These are phyloP conservation scores for Centaurea solstitialis DNA, from an alignment of 129 eudicot species.

Conservation along the genomic window DNA sequence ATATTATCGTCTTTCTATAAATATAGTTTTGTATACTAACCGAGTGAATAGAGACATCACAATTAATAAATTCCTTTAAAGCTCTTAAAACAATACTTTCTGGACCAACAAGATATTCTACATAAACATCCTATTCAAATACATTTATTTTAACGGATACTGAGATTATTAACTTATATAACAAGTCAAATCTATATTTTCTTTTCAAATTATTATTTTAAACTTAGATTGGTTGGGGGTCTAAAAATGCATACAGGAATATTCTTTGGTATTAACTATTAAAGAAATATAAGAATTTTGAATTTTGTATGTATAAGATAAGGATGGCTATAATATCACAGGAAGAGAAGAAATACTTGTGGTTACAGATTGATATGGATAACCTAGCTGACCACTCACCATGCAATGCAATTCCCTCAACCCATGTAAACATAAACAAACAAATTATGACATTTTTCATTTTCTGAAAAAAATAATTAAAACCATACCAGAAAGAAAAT, in stretches of 20 bases:
- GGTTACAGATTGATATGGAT: conserved; percentile 35
- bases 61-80: background rate
- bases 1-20: no score
- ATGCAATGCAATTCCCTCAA: conserved; percentile 44
- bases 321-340: conserved; percentile 27
- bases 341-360: conserved; percentile 19
- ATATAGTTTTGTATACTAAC: no score
- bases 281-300: background rate
- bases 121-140: background rate
- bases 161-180: background rate
- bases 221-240: background rate
- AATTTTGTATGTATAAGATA: conserved; percentile 17
- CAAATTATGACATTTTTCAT: background rate
- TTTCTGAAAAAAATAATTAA: background rate
- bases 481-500: conserved; percentile 13
- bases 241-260: conserved; percentile 15
- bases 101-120: background rate
- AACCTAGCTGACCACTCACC: conserved; percentile 39
- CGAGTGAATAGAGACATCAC: background rate
- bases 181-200: no score
- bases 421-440: conserved; percentile 16
- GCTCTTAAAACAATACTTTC: background rate
- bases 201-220: background rate
- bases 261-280: conserved; percentile 15
- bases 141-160: background rate